These are phyloP conservation scores for Eruca vesicaria DNA, from an alignment of 441 rosid species.

Conservation along the genomic window DNA sequence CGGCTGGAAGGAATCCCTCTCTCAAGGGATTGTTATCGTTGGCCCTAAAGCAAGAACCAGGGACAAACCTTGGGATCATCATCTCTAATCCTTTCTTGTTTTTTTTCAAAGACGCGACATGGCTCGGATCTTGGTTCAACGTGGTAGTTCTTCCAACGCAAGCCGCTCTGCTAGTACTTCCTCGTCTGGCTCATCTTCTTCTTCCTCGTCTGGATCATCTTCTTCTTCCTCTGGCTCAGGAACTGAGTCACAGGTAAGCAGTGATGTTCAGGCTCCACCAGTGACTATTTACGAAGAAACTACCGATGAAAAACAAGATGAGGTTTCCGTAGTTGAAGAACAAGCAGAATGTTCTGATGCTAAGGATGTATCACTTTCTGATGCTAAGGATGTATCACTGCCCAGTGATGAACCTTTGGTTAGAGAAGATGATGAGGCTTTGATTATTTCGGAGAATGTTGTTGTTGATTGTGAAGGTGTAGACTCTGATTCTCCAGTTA, in stretches of 20 bases:
- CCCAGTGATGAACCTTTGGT: slow-evolving; percentile 43
- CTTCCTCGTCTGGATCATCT: slow-evolving; percentile 39
- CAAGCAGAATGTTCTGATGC: slow-evolving; percentile 49
- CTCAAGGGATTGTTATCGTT: slow-evolving; percentile 75
- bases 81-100: slow-evolving; percentile 37
- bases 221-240: slow-evolving; percentile 55
- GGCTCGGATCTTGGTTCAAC: slow-evolving; percentile 94
- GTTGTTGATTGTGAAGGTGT: slow-evolving; percentile 51
- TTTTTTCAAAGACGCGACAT: slow-evolving; percentile 31
- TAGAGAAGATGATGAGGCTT: slow-evolving; percentile 37
- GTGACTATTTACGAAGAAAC: slow-evolving; percentile 57
- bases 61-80: slow-evolving; percentile 53
- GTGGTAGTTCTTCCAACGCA: slow-evolving; percentile 78
- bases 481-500: slow-evolving; percentile 40
- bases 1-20: slow-evolving; percentile 86
- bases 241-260: slow-evolving; percentile 49
- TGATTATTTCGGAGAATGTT: slow-evolving; percentile 46
- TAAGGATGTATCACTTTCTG: slow-evolving; percentile 48
- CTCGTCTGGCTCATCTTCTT: slow-evolving; percentile 38
- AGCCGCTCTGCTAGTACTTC: slow-evolving; percentile 58
- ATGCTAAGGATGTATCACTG: slow-evolving; percentile 45
- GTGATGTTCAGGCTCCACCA: slow-evolving; percentile 41
- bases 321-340: slow-evolving; percentile 54
- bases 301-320: slow-evolving; percentile 55
- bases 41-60: slow-evolving; percentile 90